phyloP scores from a whole-genome alignment of 148 eudicot species.

The Vaccinium vitisidaea region DNA sequence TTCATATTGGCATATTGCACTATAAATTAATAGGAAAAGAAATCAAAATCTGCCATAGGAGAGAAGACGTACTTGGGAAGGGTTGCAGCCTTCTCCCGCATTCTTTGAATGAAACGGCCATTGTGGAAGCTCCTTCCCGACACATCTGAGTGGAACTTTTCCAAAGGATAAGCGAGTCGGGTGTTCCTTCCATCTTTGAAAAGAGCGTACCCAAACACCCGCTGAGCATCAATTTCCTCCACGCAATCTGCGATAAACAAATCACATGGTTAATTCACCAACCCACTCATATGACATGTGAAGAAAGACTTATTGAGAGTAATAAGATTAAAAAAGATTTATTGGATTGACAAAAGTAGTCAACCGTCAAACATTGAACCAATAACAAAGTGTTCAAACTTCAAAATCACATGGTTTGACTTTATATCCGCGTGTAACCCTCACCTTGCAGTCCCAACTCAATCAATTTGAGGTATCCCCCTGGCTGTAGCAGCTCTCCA shows the following conservation, averaged over 20 bases:
- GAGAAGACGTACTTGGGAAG: slow-evolving; percentile 60
- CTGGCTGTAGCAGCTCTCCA: slow-evolving; percentile 85
- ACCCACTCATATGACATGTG: neutral
- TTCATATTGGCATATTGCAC: neutral
- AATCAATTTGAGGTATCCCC: slow-evolving; percentile 71
- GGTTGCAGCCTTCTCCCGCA: slow-evolving; percentile 78
- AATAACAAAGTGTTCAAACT: neutral
- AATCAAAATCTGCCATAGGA: neutral
- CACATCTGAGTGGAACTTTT: slow-evolving; percentile 72
- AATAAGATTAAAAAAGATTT: neutral
- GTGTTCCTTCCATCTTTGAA: slow-evolving; percentile 80
- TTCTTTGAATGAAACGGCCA: slow-evolving; percentile 76
- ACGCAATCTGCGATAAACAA: slow-evolving; percentile 54
- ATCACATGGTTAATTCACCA: slow-evolving; percentile 5
- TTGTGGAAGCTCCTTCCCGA: slow-evolving; percentile 87
- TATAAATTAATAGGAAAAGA: neutral
- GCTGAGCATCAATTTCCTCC: slow-evolving; percentile 74
- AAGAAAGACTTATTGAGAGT: neutral
- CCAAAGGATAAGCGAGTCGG: slow-evolving; percentile 68
- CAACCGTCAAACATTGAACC: neutral
- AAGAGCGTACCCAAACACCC: slow-evolving; percentile 76
- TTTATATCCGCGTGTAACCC: neutral
- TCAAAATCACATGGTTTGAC: neutral
- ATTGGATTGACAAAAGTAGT: neutral
- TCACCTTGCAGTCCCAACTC: slow-evolving; percentile 82